Conservation (phyloP, 495 filamentous ascomycete species). For the Aspergillus mulundensis region DNA sequence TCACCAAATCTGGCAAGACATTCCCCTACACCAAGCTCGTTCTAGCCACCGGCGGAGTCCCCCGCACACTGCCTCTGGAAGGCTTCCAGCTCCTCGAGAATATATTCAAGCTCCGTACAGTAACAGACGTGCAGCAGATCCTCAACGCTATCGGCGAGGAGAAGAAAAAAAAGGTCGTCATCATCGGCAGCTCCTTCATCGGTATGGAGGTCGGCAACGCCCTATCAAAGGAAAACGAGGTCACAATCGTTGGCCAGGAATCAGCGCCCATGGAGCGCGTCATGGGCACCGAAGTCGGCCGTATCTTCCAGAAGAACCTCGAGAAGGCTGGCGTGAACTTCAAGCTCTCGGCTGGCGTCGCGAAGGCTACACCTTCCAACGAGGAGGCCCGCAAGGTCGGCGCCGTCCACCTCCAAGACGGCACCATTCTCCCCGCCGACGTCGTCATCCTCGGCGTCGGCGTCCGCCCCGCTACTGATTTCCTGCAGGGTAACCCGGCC, state of each 20-base stretch:
- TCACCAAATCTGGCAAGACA: conserved; percentile 65
- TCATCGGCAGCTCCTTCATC: conserved; percentile 91
- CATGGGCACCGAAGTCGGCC: conserved; percentile 77
- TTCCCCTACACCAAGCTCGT: conserved; percentile 82
- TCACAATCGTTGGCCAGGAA: conserved; percentile 95
- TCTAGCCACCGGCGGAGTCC: conserved; percentile 79
- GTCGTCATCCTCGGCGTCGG: conserved; percentile 88
- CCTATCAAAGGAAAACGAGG: conserved; percentile 67
- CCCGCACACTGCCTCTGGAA: conserved; percentile 70
- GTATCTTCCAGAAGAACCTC: conserved; percentile 68
- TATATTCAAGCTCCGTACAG: conserved; percentile 74
- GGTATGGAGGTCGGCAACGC: conserved; percentile 92
- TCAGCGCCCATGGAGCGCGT: conserved; percentile 79
- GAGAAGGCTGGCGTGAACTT: conserved; percentile 88
- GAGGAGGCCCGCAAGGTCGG: conserved; percentile 67
- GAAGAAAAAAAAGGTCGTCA: conserved; percentile 84
- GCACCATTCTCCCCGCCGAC: conserved; percentile 78
- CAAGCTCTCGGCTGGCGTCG: conserved; percentile 71
- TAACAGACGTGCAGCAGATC: conserved; percentile 74
- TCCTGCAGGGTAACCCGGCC: conserved; percentile 65
- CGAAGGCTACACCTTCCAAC: conserved; percentile 68
- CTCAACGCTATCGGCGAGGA: conserved; percentile 67
- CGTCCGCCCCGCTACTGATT: conserved; percentile 81
- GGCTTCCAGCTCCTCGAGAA: conserved; percentile 86
- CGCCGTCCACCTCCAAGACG: conserved; percentile 79